Evolutionary conservation across 2,329 filamentous ascomycete species (phyloP).

Genomic region (Alternaria conjuncta): DNA sequence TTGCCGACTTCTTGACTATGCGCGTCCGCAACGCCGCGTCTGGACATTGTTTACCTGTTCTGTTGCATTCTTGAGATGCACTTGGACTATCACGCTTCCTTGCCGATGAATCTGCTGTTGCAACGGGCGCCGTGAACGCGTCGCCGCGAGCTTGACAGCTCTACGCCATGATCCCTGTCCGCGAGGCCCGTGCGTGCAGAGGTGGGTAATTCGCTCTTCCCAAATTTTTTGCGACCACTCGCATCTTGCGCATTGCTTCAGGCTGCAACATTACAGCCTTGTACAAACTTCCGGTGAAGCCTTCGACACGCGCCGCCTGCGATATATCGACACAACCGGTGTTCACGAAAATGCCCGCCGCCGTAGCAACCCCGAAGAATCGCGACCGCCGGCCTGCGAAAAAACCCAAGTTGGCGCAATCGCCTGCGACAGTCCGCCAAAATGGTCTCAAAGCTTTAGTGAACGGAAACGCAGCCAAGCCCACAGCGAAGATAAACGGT

Average conservation of each 20-base stretch:
- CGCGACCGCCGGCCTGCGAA: constrained; percentile 46
- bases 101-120: not conserved
- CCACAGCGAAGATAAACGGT: constrained; percentile 61
- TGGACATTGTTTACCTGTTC: not conserved
- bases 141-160: constrained; percentile 4
- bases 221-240: constrained; percentile 24
- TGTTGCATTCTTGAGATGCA: not conserved
- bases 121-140: not conserved
- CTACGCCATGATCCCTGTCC: constrained; percentile 16
- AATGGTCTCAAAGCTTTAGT: constrained; percentile 45
- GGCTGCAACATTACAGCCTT: constrained; percentile 25
- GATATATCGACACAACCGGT: not conserved
- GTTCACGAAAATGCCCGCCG: constrained; percentile 40
- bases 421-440: constrained; percentile 26
- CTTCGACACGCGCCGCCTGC: not conserved
- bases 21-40: constrained; percentile 3
- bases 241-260: constrained; percentile 30
- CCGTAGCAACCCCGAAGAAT: constrained; percentile 31
- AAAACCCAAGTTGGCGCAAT: constrained; percentile 45
- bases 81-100: not conserved
- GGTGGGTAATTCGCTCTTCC: constrained; percentile 19
- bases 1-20: constrained; percentile 14
- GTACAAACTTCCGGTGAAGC: constrained; percentile 3
- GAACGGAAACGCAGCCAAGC: constrained; percentile 39
- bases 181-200: constrained; percentile 13